Conservation (phyloP, 257 asterid species). For the Solanum sejunctum region DNA sequence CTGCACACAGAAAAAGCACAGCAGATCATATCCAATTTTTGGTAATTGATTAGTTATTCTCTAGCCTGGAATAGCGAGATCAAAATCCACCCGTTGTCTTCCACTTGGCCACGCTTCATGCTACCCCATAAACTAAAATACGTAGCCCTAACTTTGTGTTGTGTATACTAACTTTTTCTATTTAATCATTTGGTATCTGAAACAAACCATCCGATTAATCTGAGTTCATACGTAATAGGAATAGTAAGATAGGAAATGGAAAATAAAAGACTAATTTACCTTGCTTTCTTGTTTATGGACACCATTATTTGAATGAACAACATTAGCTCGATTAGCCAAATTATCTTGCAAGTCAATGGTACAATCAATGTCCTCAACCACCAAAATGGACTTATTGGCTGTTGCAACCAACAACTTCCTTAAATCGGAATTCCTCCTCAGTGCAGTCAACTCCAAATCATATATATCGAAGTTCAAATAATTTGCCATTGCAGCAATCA, state of each 20-base stretch:
- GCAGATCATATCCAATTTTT: neutral
- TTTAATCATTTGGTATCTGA: neutral
- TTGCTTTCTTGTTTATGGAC: neutral
- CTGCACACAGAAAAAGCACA: neutral
- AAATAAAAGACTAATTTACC: neutral
- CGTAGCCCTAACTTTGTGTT: neutral
- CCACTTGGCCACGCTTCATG: neutral
- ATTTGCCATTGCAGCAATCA: neutral
- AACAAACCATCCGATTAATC: neutral
- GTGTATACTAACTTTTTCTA: neutral
- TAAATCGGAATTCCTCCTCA: neutral
- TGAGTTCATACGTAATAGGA: neutral
- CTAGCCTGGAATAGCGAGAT: neutral
- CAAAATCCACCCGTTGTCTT: neutral
- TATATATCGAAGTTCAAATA: neutral
- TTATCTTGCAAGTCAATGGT: conserved; percentile 5
- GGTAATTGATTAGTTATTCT: neutral
- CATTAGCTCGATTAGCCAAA: neutral
- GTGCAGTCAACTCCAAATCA: conserved; percentile 7
- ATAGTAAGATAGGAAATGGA: neutral
- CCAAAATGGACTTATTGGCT: conserved; percentile 6
- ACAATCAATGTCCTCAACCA: conserved; percentile 18
- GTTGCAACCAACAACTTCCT: neutral
- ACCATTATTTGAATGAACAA: neutral
- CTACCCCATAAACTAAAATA: neutral